These are phyloP conservation scores for Coemansia sp. DNA, from an alignment of 371 early-diverging fungal species.

Conservation along the genomic window DNA sequence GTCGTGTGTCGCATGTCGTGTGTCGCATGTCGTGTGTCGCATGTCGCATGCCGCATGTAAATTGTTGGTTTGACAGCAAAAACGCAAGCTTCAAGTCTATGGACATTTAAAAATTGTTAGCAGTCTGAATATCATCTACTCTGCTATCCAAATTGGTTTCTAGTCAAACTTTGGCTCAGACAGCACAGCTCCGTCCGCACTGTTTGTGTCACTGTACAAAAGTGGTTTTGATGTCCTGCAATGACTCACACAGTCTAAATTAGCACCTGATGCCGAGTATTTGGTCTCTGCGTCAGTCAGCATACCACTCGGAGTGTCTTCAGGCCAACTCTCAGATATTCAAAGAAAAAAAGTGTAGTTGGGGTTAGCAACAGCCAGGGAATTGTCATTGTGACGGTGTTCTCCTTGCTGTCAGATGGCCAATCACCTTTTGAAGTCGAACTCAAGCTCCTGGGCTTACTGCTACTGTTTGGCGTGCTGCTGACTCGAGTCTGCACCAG, in stretches of 20 bases:
- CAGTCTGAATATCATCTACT: not conserved
- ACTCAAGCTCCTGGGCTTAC: conserved; percentile 70
- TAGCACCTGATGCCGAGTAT: conserved; percentile 73
- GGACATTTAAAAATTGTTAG: no score
- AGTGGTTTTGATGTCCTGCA: conserved; percentile 75
- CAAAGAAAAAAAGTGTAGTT: conserved; percentile 56
- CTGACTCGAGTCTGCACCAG: conserved; percentile 66
- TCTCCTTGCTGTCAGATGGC: conserved; percentile 77
- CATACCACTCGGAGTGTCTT: conserved; percentile 62
- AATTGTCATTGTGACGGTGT: conserved; percentile 78
- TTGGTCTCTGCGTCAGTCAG: conserved; percentile 76
- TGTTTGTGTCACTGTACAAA: conserved; percentile 58
- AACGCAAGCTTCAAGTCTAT: no score
- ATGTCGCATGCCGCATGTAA: no score
- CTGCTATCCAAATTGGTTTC: not conserved
- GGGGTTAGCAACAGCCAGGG: conserved; percentile 91
- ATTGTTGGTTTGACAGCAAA: no score
- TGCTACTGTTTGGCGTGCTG: not conserved
- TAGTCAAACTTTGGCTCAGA: not conserved
- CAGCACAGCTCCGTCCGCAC: not conserved
- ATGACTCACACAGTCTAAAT: conserved; percentile 78
- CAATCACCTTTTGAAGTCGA: conserved; percentile 69
- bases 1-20: no score
- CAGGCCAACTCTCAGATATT: conserved; percentile 54
- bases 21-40: no score